Evolutionary conservation across 371 early-diverging fungal species (phyloP).

Genomic region (Mortierella sp.): DNA sequence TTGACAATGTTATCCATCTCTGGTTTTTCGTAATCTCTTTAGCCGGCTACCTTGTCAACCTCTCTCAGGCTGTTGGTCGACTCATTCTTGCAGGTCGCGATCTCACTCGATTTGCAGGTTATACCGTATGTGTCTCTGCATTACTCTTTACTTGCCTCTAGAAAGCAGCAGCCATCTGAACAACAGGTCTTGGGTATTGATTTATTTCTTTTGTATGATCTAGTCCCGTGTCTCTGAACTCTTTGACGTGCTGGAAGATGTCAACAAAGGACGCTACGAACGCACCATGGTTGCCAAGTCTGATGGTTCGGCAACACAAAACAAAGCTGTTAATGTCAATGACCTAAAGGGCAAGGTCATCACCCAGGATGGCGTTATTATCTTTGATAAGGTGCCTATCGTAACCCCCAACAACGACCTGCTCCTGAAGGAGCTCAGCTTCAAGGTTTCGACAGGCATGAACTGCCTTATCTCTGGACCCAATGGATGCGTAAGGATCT

Average conservation of each 20-base stretch:
- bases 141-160: neutral
- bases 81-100: slow-evolving; percentile 85
- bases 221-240: slow-evolving; percentile 81
- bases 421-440: slow-evolving; percentile 82
- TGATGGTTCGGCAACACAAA: slow-evolving; percentile 54
- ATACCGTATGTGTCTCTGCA: slow-evolving; percentile 58
- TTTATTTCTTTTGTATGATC: neutral
- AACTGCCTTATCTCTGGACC: slow-evolving; percentile 92
- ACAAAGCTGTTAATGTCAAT: slow-evolving; percentile 57
- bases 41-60: slow-evolving; percentile 86
- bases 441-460: slow-evolving; percentile 86
- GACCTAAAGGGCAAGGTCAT: slow-evolving; percentile 71
- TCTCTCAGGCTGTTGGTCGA: slow-evolving; percentile 88
- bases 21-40: neutral
- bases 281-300: slow-evolving; percentile 65
- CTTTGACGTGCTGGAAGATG: slow-evolving; percentile 78
- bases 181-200: neutral
- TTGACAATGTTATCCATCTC: neutral
- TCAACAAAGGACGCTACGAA: slow-evolving; percentile 72
- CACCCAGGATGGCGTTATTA: slow-evolving; percentile 75
- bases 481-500: slow-evolving; percentile 78
- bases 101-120: slow-evolving; percentile 83
- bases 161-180: too few species aligned
- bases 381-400: slow-evolving; percentile 90
- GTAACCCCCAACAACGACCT: slow-evolving; percentile 94